phyloP scores from a whole-genome alignment of 2,329 filamentous ascomycete genomes.

The Cytospora paraplurivora region DNA sequence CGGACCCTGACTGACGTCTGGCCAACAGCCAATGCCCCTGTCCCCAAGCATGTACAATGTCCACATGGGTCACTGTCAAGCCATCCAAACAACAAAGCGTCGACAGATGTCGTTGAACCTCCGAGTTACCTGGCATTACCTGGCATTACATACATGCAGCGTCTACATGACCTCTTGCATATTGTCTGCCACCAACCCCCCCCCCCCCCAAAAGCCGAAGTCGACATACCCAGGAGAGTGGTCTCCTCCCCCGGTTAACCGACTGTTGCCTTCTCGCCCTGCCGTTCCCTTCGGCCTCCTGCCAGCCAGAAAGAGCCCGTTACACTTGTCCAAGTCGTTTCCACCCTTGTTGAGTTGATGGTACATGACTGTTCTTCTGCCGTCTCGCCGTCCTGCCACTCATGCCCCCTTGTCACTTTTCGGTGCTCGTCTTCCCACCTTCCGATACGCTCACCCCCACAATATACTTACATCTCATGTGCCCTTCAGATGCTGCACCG shows the following conservation, averaged over 20 bases:
- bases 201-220: neutral
- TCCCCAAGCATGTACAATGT: constrained; percentile 18
- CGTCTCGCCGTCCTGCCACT: constrained; percentile 16
- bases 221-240: neutral
- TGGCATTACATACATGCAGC: constrained; percentile 11
- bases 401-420: constrained; percentile 23
- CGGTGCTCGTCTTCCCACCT: constrained; percentile 28
- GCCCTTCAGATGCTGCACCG: constrained; percentile 22
- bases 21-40: constrained; percentile 12
- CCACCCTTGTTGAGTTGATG: constrained; percentile 25
- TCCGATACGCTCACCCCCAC: constrained; percentile 25
- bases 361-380: constrained; percentile 24
- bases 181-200: constrained; percentile 11
- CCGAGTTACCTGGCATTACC: constrained; percentile 26
- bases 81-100: constrained; percentile 21
- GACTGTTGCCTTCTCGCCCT: constrained; percentile 22
- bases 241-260: constrained; percentile 15
- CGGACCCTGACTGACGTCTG: constrained; percentile 15
- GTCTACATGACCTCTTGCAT: constrained; percentile 14
- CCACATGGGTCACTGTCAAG: constrained; percentile 13
- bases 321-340: constrained; percentile 18
- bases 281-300: constrained; percentile 2
- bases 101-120: constrained; percentile 22
- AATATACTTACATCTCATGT: constrained; percentile 24
- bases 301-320: constrained; percentile 19